Percentiles rank a stretch among this genome's conserved stretches.
Conservation (phyloP, 225 moss, liverwort and hornwort species). For the Neckera pumila region DNA sequence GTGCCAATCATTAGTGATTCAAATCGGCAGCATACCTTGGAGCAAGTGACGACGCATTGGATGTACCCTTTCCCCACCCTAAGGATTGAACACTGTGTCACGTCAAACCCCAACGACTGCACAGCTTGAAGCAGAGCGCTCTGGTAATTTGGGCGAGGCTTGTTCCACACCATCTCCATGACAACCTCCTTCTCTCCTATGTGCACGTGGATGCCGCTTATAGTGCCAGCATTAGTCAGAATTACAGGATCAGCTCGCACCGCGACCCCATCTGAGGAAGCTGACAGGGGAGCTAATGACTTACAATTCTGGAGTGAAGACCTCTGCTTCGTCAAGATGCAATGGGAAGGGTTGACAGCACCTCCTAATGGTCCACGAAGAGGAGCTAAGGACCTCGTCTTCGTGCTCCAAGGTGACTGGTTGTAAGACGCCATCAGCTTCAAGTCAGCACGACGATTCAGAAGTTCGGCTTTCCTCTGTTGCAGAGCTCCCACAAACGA, state of each 20-base stretch:
- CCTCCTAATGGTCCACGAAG: too few relatives aligned
- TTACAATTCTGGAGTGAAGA: too few relatives aligned
- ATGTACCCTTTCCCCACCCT: background rate
- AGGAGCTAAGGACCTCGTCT: too few relatives aligned
- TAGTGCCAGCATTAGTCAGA: too few relatives aligned
- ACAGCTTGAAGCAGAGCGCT: background rate
- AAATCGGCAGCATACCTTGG: background rate
- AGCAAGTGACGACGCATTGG: background rate
- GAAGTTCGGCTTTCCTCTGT: background rate
- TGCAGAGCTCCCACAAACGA: background rate
- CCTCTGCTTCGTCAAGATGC: too few relatives aligned
- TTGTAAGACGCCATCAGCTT: too few relatives aligned
- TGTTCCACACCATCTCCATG: too few relatives aligned
- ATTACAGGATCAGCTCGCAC: background rate
- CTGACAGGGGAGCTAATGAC: background rate
- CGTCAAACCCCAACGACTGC: slow-evolving; percentile 3
- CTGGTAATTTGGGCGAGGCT: background rate
- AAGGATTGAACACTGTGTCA: background rate
- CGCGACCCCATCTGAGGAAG: background rate
- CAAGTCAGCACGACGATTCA: background rate
- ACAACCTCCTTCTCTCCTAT: too few relatives aligned
- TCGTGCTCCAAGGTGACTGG: too few relatives aligned
- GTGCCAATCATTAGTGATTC: too few relatives aligned
- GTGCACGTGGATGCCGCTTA: too few relatives aligned
- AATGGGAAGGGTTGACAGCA: too few relatives aligned